Percentiles rank a stretch among this genome's conserved stretches.
These are phyloP conservation scores for Dendrobium chrysotoxum DNA, from an alignment of 106 monocot species.

Conservation along the genomic window DNA sequence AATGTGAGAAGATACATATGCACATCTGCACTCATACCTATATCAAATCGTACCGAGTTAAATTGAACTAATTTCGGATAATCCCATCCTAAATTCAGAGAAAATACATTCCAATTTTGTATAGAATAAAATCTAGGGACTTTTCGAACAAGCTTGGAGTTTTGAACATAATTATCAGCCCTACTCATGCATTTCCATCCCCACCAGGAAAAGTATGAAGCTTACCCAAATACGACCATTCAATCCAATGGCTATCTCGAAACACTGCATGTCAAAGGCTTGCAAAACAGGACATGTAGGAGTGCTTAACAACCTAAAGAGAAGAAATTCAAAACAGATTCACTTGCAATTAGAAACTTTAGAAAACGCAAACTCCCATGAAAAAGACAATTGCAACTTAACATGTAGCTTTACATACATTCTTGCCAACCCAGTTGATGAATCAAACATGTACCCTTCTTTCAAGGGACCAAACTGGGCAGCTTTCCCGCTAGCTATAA, in stretches of 20 bases:
- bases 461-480: constrained; percentile 77
- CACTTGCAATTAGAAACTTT: not conserved
- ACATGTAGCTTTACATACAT: constrained; percentile 40
- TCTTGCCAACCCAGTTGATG: constrained; percentile 71
- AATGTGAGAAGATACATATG: no score
- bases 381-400: no score
- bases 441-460: constrained; percentile 92
- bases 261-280: constrained; percentile 67
- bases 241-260: constrained; percentile 81
- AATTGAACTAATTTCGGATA: no score
- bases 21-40: no score
- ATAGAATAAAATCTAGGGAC: no score
- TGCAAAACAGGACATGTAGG: constrained; percentile 85
- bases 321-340: not conserved
- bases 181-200: no score
- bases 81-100: no score
- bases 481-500: constrained; percentile 71
- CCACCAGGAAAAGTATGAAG: not conserved
- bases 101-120: no score
- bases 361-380: no score
- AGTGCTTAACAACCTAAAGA: constrained; percentile 56
- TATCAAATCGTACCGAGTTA: no score
- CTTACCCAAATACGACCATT: constrained; percentile 96
- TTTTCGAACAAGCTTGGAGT: no score
- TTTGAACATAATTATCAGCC: no score